These are phyloP conservation scores for Rhizophora apiculata DNA, from an alignment of 345 rosid genomes.

Conservation along the genomic window DNA sequence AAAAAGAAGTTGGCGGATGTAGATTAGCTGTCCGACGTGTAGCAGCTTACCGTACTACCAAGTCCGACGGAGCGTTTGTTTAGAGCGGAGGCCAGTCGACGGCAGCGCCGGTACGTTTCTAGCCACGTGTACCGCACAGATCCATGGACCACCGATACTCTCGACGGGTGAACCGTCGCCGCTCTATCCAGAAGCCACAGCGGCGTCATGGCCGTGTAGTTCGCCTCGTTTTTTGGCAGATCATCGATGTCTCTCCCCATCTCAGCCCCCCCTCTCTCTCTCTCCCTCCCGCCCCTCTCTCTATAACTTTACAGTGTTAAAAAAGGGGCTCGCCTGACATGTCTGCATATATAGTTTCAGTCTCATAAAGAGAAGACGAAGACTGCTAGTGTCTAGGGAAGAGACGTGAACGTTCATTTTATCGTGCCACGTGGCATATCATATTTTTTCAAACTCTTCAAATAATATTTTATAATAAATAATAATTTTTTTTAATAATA, in stretches of 20 bases:
- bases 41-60: constrained; percentile 57
- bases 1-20: background rate
- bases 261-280: constrained; percentile 15
- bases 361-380: too few relatives aligned
- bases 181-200: constrained; percentile 85
- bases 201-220: constrained; percentile 83
- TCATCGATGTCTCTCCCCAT: constrained; percentile 68
- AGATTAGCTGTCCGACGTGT: background rate
- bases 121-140: constrained; percentile 69
- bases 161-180: constrained; percentile 66
- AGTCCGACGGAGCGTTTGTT: constrained; percentile 53
- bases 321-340: too few relatives aligned
- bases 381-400: too few relatives aligned
- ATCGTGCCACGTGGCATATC: too few relatives aligned
- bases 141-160: constrained; percentile 66
- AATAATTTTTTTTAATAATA: too few relatives aligned
- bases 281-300: too few relatives aligned
- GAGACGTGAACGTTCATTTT: too few relatives aligned
- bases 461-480: too few relatives aligned
- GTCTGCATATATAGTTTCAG: too few relatives aligned
- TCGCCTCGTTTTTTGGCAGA: constrained; percentile 74
- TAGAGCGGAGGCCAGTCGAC: constrained; percentile 86
- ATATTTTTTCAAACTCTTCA: too few relatives aligned
- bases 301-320: too few relatives aligned
- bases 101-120: constrained; percentile 73